Base-by-base conservation (phyloP, 306 rosid species). In the Vigna nakashimae region DNA sequence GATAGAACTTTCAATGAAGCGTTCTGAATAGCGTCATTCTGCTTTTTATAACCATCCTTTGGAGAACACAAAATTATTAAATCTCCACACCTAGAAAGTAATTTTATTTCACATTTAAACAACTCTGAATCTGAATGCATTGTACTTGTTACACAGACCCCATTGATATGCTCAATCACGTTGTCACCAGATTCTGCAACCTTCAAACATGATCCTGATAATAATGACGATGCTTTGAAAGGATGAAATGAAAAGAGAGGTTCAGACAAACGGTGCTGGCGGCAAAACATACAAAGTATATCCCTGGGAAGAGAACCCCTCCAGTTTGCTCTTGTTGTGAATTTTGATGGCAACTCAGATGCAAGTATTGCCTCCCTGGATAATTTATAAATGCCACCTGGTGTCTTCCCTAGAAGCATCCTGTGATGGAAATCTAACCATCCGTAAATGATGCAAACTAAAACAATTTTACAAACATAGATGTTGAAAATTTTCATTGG, bases 221-320 rank as follows among this genome's bases (percentile, higher is more conserved):
- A 75, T 75, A 82, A 82, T n/a, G 92, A 82, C 38, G 75, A 71
- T 76, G 75, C 76, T 77, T 86, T 76, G 46, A 71, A 73, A 79
- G 84, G 82, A 81, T 69, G 77, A 76, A 69, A 82, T 51, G 79
- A 86, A 78, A 92, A 82, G 70, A 82, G 60, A 80, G 98, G 99
- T 77, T 92, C 98, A 30, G 86, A 82, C 77, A 91, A 85, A 40
- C 88, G 92, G 71, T 92, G 96, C 83, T 89, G 98, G 79, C 97
- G 99, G 78, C 99, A 92, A 80, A 92, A 86, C 63, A 79, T 86
- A 84, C 85, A 79, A 15, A 95, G 94, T 73, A 92, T 84, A 42
- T 95, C 99, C 71, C 92, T 87, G 68, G 99, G 99, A 45, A 87
- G 82, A 62, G 89, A 84, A 62, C 98, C 98, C 86, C 89, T 92